A percentile compares a stretch with the other conserved stretches of the same genome.
phyloP scores from a whole-genome alignment of 441 rosid genomes.

The Euphorbia celastroides region DNA sequence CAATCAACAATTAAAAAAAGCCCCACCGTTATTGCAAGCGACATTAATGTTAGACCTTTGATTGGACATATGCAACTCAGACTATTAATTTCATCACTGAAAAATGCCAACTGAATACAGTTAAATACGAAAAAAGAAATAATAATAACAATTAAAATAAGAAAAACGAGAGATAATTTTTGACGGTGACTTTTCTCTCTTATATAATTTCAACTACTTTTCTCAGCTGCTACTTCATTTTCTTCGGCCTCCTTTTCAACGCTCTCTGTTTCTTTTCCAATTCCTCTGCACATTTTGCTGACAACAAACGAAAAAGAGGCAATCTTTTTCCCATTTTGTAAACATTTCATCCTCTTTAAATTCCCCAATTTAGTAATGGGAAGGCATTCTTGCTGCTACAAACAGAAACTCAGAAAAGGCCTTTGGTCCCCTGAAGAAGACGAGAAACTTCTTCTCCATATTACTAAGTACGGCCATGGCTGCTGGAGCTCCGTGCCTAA shows the following conservation, averaged over 20 bases:
- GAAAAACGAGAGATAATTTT: constrained; percentile 9
- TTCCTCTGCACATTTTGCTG: neutral
- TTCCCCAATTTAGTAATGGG: constrained; percentile 43
- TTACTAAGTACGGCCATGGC: constrained; percentile 75
- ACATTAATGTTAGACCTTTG: constrained; percentile 36
- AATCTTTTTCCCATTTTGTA: constrained; percentile 22
- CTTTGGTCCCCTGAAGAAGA: constrained; percentile 98
- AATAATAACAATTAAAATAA: too few relatives aligned
- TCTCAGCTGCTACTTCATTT: constrained; percentile 48
- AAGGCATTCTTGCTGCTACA: constrained; percentile 80
- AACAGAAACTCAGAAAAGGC: constrained; percentile 90
- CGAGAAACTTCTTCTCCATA: constrained; percentile 73
- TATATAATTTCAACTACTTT: constrained; percentile 46
- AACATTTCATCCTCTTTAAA: neutral
- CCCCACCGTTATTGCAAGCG: constrained; percentile 37
- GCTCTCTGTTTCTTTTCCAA: constrained; percentile 9
- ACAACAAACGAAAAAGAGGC: neutral
- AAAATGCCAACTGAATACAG: too few relatives aligned
- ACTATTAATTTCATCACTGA: constrained; percentile 18
- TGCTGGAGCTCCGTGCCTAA: constrained; percentile 98
- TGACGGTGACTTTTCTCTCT: constrained; percentile 42
- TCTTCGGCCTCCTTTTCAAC: constrained; percentile 27
- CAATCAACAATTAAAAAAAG: constrained; percentile 9
- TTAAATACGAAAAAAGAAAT: too few relatives aligned
- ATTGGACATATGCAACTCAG: constrained; percentile 34